These are phyloP conservation scores for Pseudogymnoascus sp. DNA, from an alignment of 2,329 filamentous ascomycete genomes.

Conservation along the genomic window DNA sequence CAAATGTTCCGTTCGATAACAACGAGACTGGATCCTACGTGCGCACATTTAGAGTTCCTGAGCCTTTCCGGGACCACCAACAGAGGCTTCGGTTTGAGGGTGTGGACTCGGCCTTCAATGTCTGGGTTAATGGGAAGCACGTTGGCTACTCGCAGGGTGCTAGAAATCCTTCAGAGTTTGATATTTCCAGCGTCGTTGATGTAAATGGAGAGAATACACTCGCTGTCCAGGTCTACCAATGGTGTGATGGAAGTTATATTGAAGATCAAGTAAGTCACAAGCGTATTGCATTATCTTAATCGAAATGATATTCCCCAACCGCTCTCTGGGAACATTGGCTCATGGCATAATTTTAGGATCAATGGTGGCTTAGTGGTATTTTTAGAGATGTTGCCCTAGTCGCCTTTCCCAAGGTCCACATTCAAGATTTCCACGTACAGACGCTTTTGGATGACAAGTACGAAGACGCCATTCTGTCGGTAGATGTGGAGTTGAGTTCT, in stretches of 20 bases:
- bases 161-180: constrained; percentile 50
- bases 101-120: constrained; percentile 49
- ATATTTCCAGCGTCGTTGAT: constrained; percentile 38
- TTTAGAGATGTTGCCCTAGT: constrained; percentile 47
- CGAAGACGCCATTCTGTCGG: constrained; percentile 40
- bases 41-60: constrained; percentile 39
- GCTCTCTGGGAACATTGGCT: not conserved
- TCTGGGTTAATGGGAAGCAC: constrained; percentile 47
- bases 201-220: constrained; percentile 25
- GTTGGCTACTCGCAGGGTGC: constrained; percentile 51
- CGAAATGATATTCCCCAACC: not conserved
- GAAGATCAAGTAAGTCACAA: constrained; percentile 37
- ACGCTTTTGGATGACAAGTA: constrained; percentile 46
- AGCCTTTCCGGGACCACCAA: constrained; percentile 34
- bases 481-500: constrained; percentile 38
- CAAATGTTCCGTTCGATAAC: constrained; percentile 40
- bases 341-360: constrained; percentile 31
- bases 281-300: constrained; percentile 1
- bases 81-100: constrained; percentile 48
- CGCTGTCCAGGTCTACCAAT: constrained; percentile 47
- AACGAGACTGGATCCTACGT: constrained; percentile 49
- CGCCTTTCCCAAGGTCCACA: constrained; percentile 38
- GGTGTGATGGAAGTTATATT: constrained; percentile 49
- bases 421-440: constrained; percentile 46
- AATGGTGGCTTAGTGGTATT: constrained; percentile 46